Percentiles rank a stretch among this genome's conserved stretches.
Conservation (phyloP, 78 protist species). For the Cavenderia fasciculata region DNA sequence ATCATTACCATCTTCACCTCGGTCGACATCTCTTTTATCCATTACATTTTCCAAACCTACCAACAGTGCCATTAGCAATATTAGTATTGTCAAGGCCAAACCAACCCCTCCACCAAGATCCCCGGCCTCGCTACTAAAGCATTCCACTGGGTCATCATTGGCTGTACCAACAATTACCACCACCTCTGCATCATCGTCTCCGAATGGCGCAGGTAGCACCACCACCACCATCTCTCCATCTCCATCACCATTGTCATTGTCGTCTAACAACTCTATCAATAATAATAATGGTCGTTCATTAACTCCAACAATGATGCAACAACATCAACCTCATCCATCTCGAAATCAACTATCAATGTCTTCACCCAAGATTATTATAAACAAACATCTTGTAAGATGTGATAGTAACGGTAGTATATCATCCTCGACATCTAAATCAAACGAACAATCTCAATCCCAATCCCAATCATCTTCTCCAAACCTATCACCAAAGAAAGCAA, state of each 20-base stretch:
- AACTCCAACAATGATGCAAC: not conserved
- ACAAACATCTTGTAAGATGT: too few relatives aligned
- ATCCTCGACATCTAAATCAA: not conserved
- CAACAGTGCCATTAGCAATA: not conserved
- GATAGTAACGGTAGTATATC: too few relatives aligned
- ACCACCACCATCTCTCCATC: not conserved
- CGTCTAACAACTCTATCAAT: not conserved
- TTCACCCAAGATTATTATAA: too few relatives aligned
- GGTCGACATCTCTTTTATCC: not conserved
- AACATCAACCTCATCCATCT: not conserved
- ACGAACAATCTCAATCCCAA: constrained; percentile 18
- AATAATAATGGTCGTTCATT: not conserved
- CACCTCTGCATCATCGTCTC: not conserved
- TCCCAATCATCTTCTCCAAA: not conserved
- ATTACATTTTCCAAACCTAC: not conserved
- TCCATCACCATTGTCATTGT: not conserved
- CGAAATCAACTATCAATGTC: not conserved
- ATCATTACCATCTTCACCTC: not conserved
- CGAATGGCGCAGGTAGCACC: not conserved
- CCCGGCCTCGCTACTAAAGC: constrained; percentile 1
- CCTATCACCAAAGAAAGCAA: not conserved
- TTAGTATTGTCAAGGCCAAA: not conserved
- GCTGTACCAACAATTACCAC: not conserved
- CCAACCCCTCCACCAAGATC: not conserved
- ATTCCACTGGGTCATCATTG: not conserved